Percentiles rank a stretch among this genome's conserved stretches.
Conservation (phyloP, 805 yeast genomes). For the Nakazawaea wickerhamii region DNA sequence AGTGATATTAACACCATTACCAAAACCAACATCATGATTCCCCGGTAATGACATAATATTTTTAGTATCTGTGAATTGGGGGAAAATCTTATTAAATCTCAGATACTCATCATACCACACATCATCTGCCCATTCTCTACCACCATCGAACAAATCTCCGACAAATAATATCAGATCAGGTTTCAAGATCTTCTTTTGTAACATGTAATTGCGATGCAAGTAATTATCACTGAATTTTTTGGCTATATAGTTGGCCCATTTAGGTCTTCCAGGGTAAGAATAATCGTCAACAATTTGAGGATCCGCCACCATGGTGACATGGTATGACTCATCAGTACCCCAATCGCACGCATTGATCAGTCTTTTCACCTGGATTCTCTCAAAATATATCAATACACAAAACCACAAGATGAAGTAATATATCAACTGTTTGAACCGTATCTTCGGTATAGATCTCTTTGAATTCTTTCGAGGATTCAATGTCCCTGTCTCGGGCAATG, state of each 20-base stretch:
- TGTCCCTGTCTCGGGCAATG: not conserved
- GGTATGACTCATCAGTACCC: conserved; percentile 4
- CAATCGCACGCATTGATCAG: conserved; percentile 34
- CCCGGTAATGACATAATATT: conserved; percentile 58
- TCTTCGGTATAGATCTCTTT: not conserved
- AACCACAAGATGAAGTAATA: conserved; percentile 31
- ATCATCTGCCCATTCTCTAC: conserved; percentile 73
- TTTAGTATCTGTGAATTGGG: conserved; percentile 40
- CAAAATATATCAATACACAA: conserved; percentile 37
- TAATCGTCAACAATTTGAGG: conserved; percentile 90
- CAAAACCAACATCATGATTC: conserved; percentile 96
- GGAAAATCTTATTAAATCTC: conserved; percentile 66
- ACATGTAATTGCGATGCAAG: conserved; percentile 67
- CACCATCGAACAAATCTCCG: conserved; percentile 95
- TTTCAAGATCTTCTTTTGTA: conserved; percentile 47
- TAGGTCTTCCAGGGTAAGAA: conserved; percentile 74
- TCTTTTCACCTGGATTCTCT: conserved; percentile 36
- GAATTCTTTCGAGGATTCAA: not conserved
- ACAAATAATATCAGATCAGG: conserved; percentile 77
- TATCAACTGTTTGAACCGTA: conserved; percentile 8
- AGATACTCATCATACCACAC: conserved; percentile 64
- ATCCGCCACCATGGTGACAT: conserved; percentile 63
- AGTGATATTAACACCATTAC: conserved; percentile 54
- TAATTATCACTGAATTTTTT: conserved; percentile 68
- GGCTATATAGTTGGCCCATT: conserved; percentile 47